phyloP scores from a whole-genome alignment of 768 basidiomycete genomes.

The Daedaleopsis nitida region DNA sequence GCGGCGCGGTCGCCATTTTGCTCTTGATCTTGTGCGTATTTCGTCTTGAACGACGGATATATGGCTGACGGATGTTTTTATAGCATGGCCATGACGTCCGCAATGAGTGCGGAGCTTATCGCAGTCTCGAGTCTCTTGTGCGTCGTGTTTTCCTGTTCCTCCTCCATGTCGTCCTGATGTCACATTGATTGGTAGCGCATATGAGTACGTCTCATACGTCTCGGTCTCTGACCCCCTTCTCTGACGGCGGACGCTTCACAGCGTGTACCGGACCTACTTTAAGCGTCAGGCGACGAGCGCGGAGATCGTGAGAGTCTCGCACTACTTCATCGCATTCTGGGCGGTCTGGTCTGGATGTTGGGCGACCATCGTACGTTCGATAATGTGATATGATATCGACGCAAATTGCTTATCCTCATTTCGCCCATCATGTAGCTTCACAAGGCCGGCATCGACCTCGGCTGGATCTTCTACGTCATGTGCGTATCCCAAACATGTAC shows the following conservation, averaged over 20 bases:
- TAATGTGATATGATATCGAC: too few species aligned
- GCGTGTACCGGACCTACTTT: constrained; percentile 37
- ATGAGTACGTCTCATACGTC: constrained; percentile 46
- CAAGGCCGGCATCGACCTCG: constrained; percentile 47
- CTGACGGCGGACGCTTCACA: constrained; percentile 3
- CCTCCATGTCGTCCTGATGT: neutral
- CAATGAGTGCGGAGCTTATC: constrained; percentile 38
- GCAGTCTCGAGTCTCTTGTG: constrained; percentile 40
- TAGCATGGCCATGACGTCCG: constrained; percentile 44
- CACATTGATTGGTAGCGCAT: constrained; percentile 35
- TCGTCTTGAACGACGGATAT: too few species aligned
- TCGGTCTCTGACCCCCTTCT: too few species aligned
- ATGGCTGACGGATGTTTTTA: too few species aligned
- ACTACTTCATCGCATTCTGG: constrained; percentile 36
- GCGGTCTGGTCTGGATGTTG: constrained; percentile 41
- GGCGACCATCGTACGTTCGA: constrained; percentile 37
- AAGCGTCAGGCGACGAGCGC: constrained; percentile 32
- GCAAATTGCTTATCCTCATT: too few species aligned
- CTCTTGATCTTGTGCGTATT: constrained; percentile 35
- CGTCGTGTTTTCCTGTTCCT: too few species aligned
- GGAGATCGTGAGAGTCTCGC: constrained; percentile 37
- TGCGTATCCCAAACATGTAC: too few species aligned
- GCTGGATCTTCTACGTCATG: constrained; percentile 54
- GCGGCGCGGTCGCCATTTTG: constrained; percentile 39
- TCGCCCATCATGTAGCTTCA: too few species aligned